These are phyloP conservation scores for Penicillium fuscoglaucum DNA, from an alignment of 2,329 filamentous ascomycete genomes.

Conservation along the genomic window DNA sequence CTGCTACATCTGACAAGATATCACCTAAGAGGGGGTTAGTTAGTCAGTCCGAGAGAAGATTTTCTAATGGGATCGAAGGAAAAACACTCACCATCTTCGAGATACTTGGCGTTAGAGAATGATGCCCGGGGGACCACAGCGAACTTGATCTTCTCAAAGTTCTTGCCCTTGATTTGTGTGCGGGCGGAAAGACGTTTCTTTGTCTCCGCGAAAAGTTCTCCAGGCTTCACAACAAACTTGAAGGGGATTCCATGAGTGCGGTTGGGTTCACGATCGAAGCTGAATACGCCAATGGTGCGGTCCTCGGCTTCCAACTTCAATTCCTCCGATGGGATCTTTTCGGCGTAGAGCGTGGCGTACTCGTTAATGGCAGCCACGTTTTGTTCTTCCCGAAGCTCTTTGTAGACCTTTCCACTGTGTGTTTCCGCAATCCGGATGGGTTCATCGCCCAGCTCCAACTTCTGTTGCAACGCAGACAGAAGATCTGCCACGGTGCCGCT, in stretches of 20 bases:
- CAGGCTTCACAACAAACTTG: constrained; percentile 80
- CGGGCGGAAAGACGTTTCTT: constrained; percentile 92
- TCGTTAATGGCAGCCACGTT: constrained; percentile 82
- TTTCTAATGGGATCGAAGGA: not conserved
- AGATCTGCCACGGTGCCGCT: constrained; percentile 79
- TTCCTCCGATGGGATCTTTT: constrained; percentile 73
- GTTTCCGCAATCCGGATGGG: constrained; percentile 77
- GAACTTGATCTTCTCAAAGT: constrained; percentile 98
- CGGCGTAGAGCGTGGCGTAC: constrained; percentile 77
- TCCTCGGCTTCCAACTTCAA: constrained; percentile 61
- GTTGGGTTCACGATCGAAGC: constrained; percentile 86
- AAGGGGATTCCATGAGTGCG: constrained; percentile 89
- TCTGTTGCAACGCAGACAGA: constrained; percentile 73
- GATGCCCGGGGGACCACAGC: constrained; percentile 69
- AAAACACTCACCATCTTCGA: constrained; percentile 74
- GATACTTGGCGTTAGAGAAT: constrained; percentile 76
- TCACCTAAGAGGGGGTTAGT: constrained; percentile 40
- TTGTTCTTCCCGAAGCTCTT: constrained; percentile 69
- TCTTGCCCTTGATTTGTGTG: constrained; percentile 94
- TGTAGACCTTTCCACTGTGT: constrained; percentile 79
- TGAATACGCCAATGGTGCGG: constrained; percentile 75
- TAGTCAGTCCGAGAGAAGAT: not conserved
- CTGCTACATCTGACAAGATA: constrained; percentile 58
- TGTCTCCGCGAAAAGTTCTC: constrained; percentile 84
- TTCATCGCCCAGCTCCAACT: constrained; percentile 76